Conservation (phyloP, 2,329 filamentous ascomycete species). For the Cladophialophora psammophila region DNA sequence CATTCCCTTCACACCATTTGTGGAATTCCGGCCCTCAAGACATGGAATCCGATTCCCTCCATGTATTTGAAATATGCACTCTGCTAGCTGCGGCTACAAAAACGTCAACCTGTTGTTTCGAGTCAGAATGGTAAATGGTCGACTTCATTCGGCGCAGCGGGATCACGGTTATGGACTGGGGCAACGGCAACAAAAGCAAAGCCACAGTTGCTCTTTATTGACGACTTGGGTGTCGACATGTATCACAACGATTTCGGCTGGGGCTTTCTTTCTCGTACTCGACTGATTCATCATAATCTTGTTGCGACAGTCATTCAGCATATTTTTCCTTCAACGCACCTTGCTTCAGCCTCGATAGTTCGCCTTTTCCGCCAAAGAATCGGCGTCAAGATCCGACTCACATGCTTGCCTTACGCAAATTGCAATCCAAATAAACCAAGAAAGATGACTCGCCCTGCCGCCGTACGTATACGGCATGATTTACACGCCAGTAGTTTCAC, state of each 20-base stretch:
- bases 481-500: constrained; percentile 36
- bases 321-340: constrained; percentile 25
- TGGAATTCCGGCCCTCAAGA: constrained; percentile 22
- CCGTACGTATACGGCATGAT: constrained; percentile 32
- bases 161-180: constrained; percentile 32
- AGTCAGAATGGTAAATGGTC: constrained; percentile 32
- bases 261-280: constrained; percentile 33
- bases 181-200: constrained; percentile 29
- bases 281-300: constrained; percentile 36
- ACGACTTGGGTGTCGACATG: constrained; percentile 36
- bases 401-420: constrained; percentile 36
- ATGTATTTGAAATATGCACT: constrained; percentile 36
- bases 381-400: constrained; percentile 35
- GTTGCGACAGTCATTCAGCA: constrained; percentile 35
- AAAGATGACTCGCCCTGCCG: constrained; percentile 32
- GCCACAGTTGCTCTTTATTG: constrained; percentile 30
- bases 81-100: constrained; percentile 33
- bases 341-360: constrained; percentile 38
- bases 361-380: constrained; percentile 31
- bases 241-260: constrained; percentile 38
- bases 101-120: constrained; percentile 34
- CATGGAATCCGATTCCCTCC: constrained; percentile 32
- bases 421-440: constrained; percentile 32
- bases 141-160: constrained; percentile 34
- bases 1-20: constrained; percentile 14